These are phyloP conservation scores for Fusarium sp. DNA, from an alignment of 2,329 filamentous ascomycete genomes.

Conservation along the genomic window DNA sequence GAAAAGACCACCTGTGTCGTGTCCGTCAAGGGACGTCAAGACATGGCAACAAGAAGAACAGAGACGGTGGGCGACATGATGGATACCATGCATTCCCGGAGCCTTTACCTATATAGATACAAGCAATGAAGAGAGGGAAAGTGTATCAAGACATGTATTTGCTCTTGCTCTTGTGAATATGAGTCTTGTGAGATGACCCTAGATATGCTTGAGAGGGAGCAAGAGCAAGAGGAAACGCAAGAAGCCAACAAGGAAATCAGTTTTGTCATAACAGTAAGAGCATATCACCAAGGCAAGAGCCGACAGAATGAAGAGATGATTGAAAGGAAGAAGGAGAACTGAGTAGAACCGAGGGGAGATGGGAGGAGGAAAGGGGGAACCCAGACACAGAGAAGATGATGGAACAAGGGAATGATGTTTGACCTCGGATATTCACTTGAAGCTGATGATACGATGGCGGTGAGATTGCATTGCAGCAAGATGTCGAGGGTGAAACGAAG, in stretches of 20 bases:
- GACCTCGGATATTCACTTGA: conserved; percentile 5
- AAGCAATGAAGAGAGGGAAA: conserved; percentile 32
- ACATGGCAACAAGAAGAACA: conserved; percentile 20
- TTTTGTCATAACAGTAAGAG: neutral
- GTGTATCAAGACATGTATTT: conserved; percentile 13
- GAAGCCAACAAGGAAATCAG: neutral
- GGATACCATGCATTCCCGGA: conserved; percentile 33
- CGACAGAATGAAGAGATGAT: neutral
- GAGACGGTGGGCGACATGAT: conserved; percentile 35
- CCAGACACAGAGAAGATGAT: neutral
- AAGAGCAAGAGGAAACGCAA: neutral
- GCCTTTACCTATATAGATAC: conserved; percentile 39
- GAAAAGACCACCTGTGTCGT: conserved; percentile 28
- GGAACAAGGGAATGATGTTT: neutral
- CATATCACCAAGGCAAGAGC: neutral
- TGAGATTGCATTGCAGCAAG: conserved; percentile 12
- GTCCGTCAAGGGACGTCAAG: conserved; percentile 23
- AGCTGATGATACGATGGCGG: conserved; percentile 10
- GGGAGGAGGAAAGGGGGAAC: neutral
- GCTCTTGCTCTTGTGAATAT: neutral
- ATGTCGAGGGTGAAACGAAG: conserved; percentile 7
- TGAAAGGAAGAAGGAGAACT: neutral
- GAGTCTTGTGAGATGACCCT: neutral
- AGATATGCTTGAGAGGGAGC: neutral
- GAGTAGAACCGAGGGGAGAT: neutral